Conservation (phyloP, 192 early-diverging fungal species). For the Coemansia sp. region DNA sequence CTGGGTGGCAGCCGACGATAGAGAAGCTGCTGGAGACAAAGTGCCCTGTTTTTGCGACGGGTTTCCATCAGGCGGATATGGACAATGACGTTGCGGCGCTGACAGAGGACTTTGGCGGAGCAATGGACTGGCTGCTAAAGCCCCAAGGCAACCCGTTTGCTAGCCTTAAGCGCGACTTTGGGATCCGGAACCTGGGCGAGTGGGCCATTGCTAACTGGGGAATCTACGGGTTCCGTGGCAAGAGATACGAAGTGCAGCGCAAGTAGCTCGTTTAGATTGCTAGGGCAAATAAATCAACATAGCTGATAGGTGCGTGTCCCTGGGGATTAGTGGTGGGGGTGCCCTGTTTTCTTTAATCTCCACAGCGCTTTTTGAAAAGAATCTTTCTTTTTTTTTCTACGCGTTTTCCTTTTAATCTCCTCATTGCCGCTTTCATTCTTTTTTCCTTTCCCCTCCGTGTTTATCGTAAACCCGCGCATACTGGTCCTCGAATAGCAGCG, state of each 20-base stretch:
- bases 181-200: constrained; percentile 68
- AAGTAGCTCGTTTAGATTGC: constrained; percentile 8
- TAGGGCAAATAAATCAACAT: not conserved
- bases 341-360: constrained; percentile 4
- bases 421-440: not conserved
- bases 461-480: not conserved
- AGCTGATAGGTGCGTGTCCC: not conserved
- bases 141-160: constrained; percentile 66
- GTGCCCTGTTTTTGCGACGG: constrained; percentile 75
- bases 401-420: not conserved
- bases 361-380: not conserved
- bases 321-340: not conserved
- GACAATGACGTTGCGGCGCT: constrained; percentile 58
- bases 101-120: constrained; percentile 56
- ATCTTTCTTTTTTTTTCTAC: not conserved
- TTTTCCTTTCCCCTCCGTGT: not conserved
- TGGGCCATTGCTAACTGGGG: constrained; percentile 75
- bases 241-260: constrained; percentile 71
- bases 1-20: constrained; percentile 65
- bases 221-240: constrained; percentile 76
- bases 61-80: constrained; percentile 71
- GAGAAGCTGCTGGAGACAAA: constrained; percentile 69
- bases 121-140: constrained; percentile 73
- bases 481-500: not conserved
- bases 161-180: constrained; percentile 71